A percentile compares a stretch with the other conserved stretches of the same genome.
Conservation (phyloP, 2,329 filamentous ascomycete species). For the Podosphaera leucotricha region DNA sequence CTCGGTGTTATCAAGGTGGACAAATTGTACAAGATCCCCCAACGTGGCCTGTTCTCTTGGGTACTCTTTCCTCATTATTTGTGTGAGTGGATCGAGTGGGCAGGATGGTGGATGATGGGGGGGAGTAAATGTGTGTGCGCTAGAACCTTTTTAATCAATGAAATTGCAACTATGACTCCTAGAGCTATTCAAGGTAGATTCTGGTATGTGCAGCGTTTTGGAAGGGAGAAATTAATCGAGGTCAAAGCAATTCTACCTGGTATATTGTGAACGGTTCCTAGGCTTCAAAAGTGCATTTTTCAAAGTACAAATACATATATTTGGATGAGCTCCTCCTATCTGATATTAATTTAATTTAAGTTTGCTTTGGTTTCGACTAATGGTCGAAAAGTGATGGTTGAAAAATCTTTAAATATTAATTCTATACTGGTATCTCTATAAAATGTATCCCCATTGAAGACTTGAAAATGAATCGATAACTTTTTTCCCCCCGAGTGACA, state of each 20-base stretch:
- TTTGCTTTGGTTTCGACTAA: no score
- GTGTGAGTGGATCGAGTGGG: constrained; percentile 95
- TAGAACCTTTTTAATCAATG: constrained; percentile 62
- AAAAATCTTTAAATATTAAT: background rate
- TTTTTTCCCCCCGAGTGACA: background rate
- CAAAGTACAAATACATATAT: no score
- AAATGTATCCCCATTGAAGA: background rate
- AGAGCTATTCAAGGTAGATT: constrained; percentile 54
- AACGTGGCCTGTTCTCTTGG: constrained; percentile 59
- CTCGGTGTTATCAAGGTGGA: constrained; percentile 25
- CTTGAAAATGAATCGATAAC: background rate
- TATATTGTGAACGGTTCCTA: constrained; percentile 9
- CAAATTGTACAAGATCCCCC: constrained; percentile 72
- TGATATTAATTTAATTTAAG: no score
- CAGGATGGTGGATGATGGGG: constrained; percentile 61
- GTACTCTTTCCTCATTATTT: constrained; percentile 84
- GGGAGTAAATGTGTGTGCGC: constrained; percentile 49
- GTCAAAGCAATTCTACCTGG: constrained; percentile 49
- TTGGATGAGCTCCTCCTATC: no score
- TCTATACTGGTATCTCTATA: background rate
- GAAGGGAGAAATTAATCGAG: constrained; percentile 51
- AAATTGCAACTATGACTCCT: constrained; percentile 74
- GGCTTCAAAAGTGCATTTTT: no score
- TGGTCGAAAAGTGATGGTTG: background rate
- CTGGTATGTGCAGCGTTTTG: constrained; percentile 83